Evolutionary conservation across 495 filamentous ascomycete genomes (phyloP).

Genomic region (Podospora fimiseda): DNA sequence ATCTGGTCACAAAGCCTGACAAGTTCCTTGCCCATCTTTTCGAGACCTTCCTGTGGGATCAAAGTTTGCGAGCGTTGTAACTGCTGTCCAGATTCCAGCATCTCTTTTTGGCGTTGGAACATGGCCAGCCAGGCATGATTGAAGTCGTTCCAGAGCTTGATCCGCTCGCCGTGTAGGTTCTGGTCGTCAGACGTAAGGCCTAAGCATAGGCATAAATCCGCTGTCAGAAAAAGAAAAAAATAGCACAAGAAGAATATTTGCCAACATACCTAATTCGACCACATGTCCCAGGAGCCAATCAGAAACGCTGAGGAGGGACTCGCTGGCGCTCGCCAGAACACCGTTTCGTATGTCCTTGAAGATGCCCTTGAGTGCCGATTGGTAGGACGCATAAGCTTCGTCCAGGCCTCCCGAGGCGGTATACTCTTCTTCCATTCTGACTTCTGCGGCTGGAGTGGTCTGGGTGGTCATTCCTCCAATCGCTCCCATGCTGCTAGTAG

Average conservation of each 20-base stretch:
- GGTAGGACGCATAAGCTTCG: constrained; percentile 69
- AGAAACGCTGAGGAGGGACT: constrained; percentile 69
- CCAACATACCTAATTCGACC: constrained; percentile 69
- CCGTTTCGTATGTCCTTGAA: constrained; percentile 71
- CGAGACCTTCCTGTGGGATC: constrained; percentile 60
- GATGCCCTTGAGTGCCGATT: constrained; percentile 61
- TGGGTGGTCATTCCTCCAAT: constrained; percentile 38
- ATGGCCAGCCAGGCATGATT: constrained; percentile 89
- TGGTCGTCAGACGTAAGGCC: constrained; percentile 62
- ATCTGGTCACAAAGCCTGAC: constrained; percentile 77
- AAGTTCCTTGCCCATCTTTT: constrained; percentile 74
- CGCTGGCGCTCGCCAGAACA: constrained; percentile 64
- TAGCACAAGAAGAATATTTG: constrained; percentile 15
- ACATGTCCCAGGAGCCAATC: constrained; percentile 81
- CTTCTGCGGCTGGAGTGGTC: constrained; percentile 32
- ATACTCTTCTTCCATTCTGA: constrained; percentile 40
- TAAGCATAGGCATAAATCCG: constrained; percentile 15
- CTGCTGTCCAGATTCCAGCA: constrained; percentile 56
- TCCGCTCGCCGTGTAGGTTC: constrained; percentile 58
- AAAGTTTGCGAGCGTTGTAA: constrained; percentile 57
- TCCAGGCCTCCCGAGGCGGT: constrained; percentile 37
- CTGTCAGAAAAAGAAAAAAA: constrained; percentile 5
- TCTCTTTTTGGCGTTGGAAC: constrained; percentile 79
- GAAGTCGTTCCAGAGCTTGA: constrained; percentile 89
- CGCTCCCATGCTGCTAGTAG: constrained; percentile 32